Evolutionary conservation across 805 yeast species (phyloP), one percentile per base, ranked within the genome.

Genomic region (Clavispora vitiphila): DNA sequence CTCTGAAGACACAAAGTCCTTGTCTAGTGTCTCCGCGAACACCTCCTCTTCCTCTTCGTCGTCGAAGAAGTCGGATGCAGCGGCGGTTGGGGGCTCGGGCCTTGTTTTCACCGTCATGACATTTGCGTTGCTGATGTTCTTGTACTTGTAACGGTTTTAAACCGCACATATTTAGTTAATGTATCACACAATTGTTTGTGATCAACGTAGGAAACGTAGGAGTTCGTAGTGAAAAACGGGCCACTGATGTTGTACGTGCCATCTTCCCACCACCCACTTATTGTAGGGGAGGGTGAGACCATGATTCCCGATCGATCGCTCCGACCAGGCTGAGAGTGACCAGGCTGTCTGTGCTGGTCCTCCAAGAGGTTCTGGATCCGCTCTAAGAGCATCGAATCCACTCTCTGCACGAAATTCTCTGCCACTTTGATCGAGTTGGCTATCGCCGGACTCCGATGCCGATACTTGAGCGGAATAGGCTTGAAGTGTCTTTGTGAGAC

Each of bases 391-490:
- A 46, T 25, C 24, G 36, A 36, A 5, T 34, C 39, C 18, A 62
- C 48, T 18, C 45, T 42, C 14, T 42, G 40, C 23, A 42, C 48
- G 35, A 57, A 54, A 2, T 27, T 18, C 8, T 40, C 39, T 8
- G 35, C 34, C 9, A 55, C 46, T 8, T 35, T 18, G 24, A 44
- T 25, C 34, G 43, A 35, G 15, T 46, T 31, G 22, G 42, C 20
- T 34, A 34, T 20, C 26, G 47, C 25, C 25, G 43, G 27, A 40
- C 46, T 31, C n/a, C 41, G 31, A 35, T 41, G 41, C 39, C 43
- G 49, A 34, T 52, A 51, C 47, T 64, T 64, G 39, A 54, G 44
- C 5, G 71, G 65, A 8, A 54, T 34, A 14, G 56, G 53, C 14
- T 45, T 41, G 49, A 57, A 57, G n/a, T 46, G 48, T 25, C 50